phyloP scores from a whole-genome alignment of 2,329 filamentous ascomycete genomes.

The Fusarium sp. region DNA sequence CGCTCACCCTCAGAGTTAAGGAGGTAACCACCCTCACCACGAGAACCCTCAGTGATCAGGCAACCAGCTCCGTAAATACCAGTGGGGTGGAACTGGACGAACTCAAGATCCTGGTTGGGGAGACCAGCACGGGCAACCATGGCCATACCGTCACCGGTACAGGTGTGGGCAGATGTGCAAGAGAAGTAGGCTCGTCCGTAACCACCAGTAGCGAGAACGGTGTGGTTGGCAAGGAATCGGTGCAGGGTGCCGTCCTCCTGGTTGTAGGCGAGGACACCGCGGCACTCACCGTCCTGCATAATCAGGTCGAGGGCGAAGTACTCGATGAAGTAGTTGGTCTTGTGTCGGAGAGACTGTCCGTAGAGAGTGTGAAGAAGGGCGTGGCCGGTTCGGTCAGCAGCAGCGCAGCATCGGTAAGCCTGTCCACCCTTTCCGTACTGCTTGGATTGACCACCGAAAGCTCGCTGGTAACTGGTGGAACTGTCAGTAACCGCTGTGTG shows the following conservation, averaged over 20 bases:
- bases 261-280: slow-evolving; percentile 97
- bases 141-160: slow-evolving; percentile 98
- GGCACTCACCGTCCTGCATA: slow-evolving; percentile 97
- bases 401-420: slow-evolving; percentile 96
- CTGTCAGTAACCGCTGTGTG: slow-evolving; percentile 26
- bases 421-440: slow-evolving; percentile 97
- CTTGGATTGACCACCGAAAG: slow-evolving; percentile 96
- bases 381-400: slow-evolving; percentile 95
- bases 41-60: slow-evolving; percentile 96
- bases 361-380: slow-evolving; percentile 98
- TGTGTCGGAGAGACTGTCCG: slow-evolving; percentile 94
- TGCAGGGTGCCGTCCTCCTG: slow-evolving; percentile 98
- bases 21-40: slow-evolving; percentile 97
- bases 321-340: slow-evolving; percentile 99
- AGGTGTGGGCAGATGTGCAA: slow-evolving; percentile 97
- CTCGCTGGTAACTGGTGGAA: slow-evolving; percentile 86
- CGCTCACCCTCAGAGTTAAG: slow-evolving; percentile 98
- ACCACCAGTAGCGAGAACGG: slow-evolving; percentile 94
- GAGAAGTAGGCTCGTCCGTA: slow-evolving; percentile 99
- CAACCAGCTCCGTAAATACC: slow-evolving; percentile 99
- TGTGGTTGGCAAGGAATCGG: slow-evolving; percentile 96
- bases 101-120: slow-evolving; percentile 98
- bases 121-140: slow-evolving; percentile 98
- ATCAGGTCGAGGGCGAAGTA: slow-evolving; percentile 97
- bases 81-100: slow-evolving; percentile 99